Evolutionary conservation across 202 grass and related monocot species (phyloP).

Genomic region (Alloteropsis angusta): DNA sequence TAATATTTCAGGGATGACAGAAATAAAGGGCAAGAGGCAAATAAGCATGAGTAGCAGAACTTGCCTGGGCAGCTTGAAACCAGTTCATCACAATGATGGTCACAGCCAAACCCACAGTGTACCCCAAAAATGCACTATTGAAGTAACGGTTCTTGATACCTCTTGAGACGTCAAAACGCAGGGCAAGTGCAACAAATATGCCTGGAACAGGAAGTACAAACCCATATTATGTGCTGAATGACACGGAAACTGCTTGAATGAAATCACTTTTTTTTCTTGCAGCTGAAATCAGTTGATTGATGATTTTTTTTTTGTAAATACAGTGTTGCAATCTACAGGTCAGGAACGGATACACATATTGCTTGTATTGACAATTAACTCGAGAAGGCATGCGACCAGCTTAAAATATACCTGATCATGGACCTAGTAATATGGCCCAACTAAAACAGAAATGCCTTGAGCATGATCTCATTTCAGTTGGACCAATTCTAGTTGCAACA

Average conservation of each 20-base stretch:
- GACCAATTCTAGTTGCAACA: not conserved
- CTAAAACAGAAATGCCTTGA: not conserved
- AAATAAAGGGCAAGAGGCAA: not conserved
- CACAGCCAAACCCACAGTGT: conserved; percentile 42
- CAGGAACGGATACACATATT: too few species aligned
- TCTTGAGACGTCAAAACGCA: conserved; percentile 91
- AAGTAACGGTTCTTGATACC: conserved; percentile 72
- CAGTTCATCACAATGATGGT: conserved; percentile 89
- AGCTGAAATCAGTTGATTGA: not conserved
- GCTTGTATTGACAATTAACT: too few species aligned
- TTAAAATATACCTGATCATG: too few species aligned
- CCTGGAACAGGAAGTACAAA: conserved; percentile 38
- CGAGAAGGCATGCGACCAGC: too few species aligned
- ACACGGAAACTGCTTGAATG: not conserved
- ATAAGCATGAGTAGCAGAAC: not conserved
- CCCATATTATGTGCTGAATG: not conserved
- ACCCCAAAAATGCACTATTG: conserved; percentile 88
- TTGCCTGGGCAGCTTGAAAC: conserved; percentile 87
- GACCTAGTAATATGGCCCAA: not conserved
- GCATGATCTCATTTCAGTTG: not conserved
- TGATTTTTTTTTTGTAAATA: not conserved
- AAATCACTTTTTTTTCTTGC: not conserved
- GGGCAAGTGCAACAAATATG: conserved; percentile 93
- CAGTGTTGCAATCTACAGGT: not conserved
- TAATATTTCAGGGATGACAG: not conserved